phyloP scores from a whole-genome alignment of 23 red algal genomes.

The Gracilaria vermiculophylla region DNA sequence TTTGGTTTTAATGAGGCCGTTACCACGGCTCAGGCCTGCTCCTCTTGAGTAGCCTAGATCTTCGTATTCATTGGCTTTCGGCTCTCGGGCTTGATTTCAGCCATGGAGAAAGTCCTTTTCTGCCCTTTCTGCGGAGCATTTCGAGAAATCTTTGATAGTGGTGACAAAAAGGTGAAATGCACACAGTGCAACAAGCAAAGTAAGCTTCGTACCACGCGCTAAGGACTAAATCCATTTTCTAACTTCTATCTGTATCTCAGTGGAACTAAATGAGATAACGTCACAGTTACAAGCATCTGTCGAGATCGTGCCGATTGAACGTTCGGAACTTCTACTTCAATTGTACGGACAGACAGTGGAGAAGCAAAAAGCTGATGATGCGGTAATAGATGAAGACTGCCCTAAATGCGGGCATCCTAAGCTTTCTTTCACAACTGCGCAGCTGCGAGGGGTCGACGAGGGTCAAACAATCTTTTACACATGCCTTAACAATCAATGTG shows the following conservation, averaged over 20 bases:
- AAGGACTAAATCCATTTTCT: not conserved
- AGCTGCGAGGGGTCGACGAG: constrained; percentile 81
- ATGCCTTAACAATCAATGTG: constrained; percentile 71
- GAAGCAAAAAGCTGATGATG: constrained; percentile 14
- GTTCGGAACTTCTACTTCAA: constrained; percentile 47
- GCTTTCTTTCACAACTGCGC: constrained; percentile 81
- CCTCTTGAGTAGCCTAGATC: no score
- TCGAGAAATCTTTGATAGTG: constrained; percentile 27
- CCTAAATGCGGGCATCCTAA: constrained; percentile 72
- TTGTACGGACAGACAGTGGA: constrained; percentile 7
- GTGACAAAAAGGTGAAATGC: constrained; percentile 7
- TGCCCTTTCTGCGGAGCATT: constrained; percentile 50
- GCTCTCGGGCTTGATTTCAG: not conserved
- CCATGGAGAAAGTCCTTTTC: constrained; percentile 56
- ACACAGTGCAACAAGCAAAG: not conserved
- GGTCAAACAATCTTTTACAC: constrained; percentile 95
- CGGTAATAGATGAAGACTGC: constrained; percentile 76
- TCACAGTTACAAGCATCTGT: constrained; percentile 22
- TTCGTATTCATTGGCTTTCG: no score
- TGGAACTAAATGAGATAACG: not conserved
- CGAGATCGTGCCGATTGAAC: constrained; percentile 26
- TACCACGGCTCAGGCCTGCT: no score
- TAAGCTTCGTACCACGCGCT: not conserved
- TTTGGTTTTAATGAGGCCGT: no score
- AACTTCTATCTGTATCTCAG: not conserved